These are phyloP conservation scores for Paracoccidioides brasiliensis DNA, from an alignment of 2,329 filamentous ascomycete genomes.

Conservation along the genomic window DNA sequence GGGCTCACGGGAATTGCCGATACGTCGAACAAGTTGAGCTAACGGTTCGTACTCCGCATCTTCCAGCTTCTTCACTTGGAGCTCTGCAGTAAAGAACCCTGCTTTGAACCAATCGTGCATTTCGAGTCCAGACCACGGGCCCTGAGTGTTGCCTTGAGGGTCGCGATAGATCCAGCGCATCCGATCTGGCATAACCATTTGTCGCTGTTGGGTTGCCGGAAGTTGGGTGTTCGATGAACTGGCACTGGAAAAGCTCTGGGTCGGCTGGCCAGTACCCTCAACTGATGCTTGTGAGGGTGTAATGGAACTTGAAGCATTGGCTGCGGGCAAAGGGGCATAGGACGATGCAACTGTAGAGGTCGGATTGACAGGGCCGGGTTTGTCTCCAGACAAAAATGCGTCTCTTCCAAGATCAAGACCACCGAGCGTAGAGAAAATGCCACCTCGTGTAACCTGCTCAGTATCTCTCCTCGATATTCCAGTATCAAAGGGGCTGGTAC, in stretches of 20 bases:
- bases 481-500: constrained; percentile 45
- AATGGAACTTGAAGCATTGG: constrained; percentile 17
- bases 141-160: constrained; percentile 81
- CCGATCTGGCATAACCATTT: constrained; percentile 97
- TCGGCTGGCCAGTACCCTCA: constrained; percentile 20
- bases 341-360: constrained; percentile 22
- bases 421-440: constrained; percentile 20
- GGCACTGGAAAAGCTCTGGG: constrained; percentile 21
- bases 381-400: constrained; percentile 19
- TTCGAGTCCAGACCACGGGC: constrained; percentile 88
- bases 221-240: constrained; percentile 54
- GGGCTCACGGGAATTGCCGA: constrained; percentile 92
- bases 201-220: constrained; percentile 56
- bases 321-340: constrained; percentile 25
- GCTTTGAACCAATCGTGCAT: constrained; percentile 99
- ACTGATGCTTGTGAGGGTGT: constrained; percentile 18
- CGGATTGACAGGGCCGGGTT: constrained; percentile 17
- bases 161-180: constrained; percentile 99
- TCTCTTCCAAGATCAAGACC: constrained; percentile 13
- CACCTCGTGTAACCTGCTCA: constrained; percentile 28
- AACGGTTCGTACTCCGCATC: constrained; percentile 89
- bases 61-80: constrained; percentile 89
- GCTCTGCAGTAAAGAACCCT: constrained; percentile 88
- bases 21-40: constrained; percentile 84
- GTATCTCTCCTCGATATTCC: not conserved